These are phyloP conservation scores for Botrytis fabae DNA, from an alignment of 2,329 filamentous ascomycete species.

Conservation along the genomic window DNA sequence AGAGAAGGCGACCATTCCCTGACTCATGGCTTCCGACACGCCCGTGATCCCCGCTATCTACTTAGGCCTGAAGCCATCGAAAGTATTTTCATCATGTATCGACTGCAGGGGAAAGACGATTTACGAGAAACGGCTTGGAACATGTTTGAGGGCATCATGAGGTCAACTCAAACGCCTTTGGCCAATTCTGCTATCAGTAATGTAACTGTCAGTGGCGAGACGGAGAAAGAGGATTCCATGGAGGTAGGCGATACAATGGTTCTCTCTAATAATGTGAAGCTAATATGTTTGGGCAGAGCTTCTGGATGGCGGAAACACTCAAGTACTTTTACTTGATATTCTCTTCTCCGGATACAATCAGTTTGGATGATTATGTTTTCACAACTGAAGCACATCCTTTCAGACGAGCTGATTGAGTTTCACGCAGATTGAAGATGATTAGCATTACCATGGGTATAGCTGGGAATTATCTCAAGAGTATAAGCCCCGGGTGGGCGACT, in stretches of 20 bases:
- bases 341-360: constrained; percentile 50
- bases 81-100: constrained; percentile 60
- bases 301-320: constrained; percentile 63
- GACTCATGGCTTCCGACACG: constrained; percentile 24
- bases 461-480: background rate
- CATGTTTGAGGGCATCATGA: constrained; percentile 49
- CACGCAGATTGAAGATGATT: too few relatives aligned
- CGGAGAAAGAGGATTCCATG: constrained; percentile 50
- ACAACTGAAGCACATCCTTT: constrained; percentile 34
- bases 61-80: constrained; percentile 64
- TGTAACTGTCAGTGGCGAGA: constrained; percentile 36
- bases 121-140: constrained; percentile 47
- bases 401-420: constrained; percentile 18
- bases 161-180: constrained; percentile 44
- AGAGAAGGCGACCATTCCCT: constrained; percentile 15
- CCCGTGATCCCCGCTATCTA: constrained; percentile 45
- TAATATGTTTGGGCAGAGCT: constrained; percentile 38
- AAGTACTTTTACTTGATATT: constrained; percentile 61
- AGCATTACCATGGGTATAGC: too few relatives aligned
- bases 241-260: constrained; percentile 42
- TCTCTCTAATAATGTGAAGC: background rate
- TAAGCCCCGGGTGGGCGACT: too few relatives aligned
- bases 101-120: constrained; percentile 29
- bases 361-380: constrained; percentile 60
- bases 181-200: constrained; percentile 46